Evolutionary conservation across 192 early-diverging fungal species (phyloP), one percentile per base, ranked within the genome.

Genomic region (Entophlyctis luteolus): DNA sequence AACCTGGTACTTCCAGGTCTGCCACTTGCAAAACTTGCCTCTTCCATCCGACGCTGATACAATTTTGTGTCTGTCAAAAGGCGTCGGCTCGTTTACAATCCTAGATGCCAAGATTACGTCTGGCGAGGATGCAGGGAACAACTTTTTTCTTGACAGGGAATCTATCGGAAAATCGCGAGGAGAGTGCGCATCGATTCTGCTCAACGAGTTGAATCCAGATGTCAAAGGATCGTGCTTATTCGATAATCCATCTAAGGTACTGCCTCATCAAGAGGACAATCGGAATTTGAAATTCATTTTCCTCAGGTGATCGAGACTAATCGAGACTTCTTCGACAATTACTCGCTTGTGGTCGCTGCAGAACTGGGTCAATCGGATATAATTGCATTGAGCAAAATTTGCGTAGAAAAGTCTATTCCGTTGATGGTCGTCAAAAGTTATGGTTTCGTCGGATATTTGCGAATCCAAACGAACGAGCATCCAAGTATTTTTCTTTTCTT

Each of bases 1-100:
- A 96, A 99, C 71, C 81, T 99, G 28, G 86, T 98, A 50, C 81
- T 99, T 54, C 95, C 96, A 72, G 96, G 96, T 90, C 83, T 70
- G 60, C 38, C 3, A 20, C 6, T 53, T 53, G 10, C 12, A n/a
- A n/a, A n/a, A n/a, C n/a, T 46, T 12, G n/a, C 52, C 52, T 14
- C 29, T 8, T 22, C 10, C 14, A 14, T n/a, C 14, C 45, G n/a
- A 46, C 45, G 14, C n/a, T n/a, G 14, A n/a, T 16, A 46, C n/a
- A 16, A 16, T n/a, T 46, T 46, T 46, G n/a, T n/a, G n/a, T n/a
- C n/a, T n/a, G n/a, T n/a, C n/a, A 28, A 1, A 36, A 98, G 96
- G 90, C 6, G 89, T 98, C 70, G 95, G 94, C 27, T 76, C 83
- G 27, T 93, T 95, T 70, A 89, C 91, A 0, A 77, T 99, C 14